A percentile compares a stretch with the other conserved stretches of the same genome.
Evolutionary conservation across 2,329 filamentous ascomycete species (phyloP).

Genomic region (Trichoderma koningii): DNA sequence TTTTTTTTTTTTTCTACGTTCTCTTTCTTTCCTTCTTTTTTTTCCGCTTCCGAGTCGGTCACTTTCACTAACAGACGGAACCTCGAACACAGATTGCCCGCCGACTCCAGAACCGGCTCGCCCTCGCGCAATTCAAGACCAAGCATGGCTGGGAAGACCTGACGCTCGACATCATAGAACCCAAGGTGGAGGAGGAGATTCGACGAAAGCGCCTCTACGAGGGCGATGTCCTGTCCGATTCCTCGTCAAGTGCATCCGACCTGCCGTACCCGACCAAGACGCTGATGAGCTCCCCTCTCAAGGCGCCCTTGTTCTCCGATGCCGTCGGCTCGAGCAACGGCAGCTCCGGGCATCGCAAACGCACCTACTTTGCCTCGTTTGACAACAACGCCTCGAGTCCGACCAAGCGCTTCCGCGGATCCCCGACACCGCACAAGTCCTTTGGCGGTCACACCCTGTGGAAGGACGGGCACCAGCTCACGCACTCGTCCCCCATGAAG

Average conservation of each 20-base stretch:
- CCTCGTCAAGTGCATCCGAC: slow-evolving; percentile 81
- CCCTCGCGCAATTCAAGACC: slow-evolving; percentile 95
- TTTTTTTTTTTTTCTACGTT: not conserved
- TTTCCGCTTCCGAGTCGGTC: not conserved
- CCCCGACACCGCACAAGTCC: slow-evolving; percentile 63
- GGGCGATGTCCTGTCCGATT: slow-evolving; percentile 80
- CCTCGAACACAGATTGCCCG: slow-evolving; percentile 72
- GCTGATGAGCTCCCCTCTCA: slow-evolving; percentile 83
- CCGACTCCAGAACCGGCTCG: slow-evolving; percentile 88
- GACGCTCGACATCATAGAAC: slow-evolving; percentile 82
- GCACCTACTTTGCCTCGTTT: slow-evolving; percentile 62
- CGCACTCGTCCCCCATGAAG: slow-evolving; percentile 86
- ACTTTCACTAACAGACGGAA: slow-evolving; percentile 28
- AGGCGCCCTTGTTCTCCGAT: slow-evolving; percentile 81
- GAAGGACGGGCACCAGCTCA: slow-evolving; percentile 72
- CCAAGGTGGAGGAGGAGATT: slow-evolving; percentile 77
- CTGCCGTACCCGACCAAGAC: slow-evolving; percentile 67
- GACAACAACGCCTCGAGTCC: slow-evolving; percentile 58
- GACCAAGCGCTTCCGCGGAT: slow-evolving; percentile 67
- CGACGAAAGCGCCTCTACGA: slow-evolving; percentile 69
- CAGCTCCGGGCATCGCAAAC: slow-evolving; percentile 66
- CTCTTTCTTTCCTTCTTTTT: not conserved
- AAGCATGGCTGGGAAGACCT: slow-evolving; percentile 94
- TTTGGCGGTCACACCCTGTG: slow-evolving; percentile 62
- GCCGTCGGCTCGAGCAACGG: slow-evolving; percentile 71